Percentiles rank a stretch among this genome's conserved stretches.
Evolutionary conservation across 495 filamentous ascomycete genomes (phyloP).

Genomic region (Hypoxylon intermedium): DNA sequence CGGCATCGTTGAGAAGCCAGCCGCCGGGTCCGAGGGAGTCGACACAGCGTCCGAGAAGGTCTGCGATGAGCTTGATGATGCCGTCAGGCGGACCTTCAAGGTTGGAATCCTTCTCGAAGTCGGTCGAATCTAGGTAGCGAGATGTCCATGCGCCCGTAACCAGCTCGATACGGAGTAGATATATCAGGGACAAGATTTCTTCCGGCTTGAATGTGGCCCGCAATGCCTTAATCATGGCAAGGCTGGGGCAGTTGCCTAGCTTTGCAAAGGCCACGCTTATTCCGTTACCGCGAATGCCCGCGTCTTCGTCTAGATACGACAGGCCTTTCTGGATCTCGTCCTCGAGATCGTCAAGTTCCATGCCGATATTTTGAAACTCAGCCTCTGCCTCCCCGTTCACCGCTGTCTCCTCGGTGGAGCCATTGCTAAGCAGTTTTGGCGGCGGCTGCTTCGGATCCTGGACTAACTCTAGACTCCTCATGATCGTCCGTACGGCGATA

Average conservation of each 20-base stretch:
- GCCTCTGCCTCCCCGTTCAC: conserved; percentile 35
- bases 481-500: conserved; percentile 54
- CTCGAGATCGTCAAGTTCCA: conserved; percentile 57
- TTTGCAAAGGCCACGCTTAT: conserved; percentile 64
- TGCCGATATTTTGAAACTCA: conserved; percentile 50
- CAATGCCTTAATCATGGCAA: conserved; percentile 65
- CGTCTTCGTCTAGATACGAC: conserved; percentile 56
- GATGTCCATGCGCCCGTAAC: conserved; percentile 72
- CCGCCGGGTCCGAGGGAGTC: conserved; percentile 85
- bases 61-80: conserved; percentile 64
- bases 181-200: conserved; percentile 75
- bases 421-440: conserved; percentile 49
- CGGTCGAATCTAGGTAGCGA: conserved; percentile 62
- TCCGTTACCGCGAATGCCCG: conserved; percentile 51
- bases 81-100: conserved; percentile 61
- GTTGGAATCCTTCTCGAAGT: conserved; percentile 57
- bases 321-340: conserved; percentile 59
- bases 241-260: conserved; percentile 67
- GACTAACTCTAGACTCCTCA: conserved; percentile 59
- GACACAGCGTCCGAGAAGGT: conserved; percentile 75
- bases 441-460: conserved; percentile 44
- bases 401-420: conserved; percentile 39
- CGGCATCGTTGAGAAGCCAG: conserved; percentile 74
- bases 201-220: conserved; percentile 68
- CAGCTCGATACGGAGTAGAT: conserved; percentile 72